Evolutionary conservation across 805 yeast species (phyloP), one percentile per base, ranked within the genome.

Genomic region (Metschnikowia santaceciliae): DNA sequence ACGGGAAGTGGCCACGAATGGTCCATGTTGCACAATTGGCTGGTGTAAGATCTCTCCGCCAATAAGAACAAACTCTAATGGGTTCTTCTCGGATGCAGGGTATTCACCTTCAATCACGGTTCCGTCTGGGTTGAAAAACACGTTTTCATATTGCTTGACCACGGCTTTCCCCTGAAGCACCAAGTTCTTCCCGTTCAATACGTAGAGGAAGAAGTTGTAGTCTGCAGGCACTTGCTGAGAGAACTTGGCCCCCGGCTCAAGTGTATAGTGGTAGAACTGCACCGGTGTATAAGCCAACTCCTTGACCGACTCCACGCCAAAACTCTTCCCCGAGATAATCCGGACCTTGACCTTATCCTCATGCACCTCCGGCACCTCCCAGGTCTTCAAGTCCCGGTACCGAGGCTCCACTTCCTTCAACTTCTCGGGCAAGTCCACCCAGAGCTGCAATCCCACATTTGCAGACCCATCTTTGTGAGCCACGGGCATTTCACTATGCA

Each of bases 401-500:
- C 91, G 40, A 71, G 79, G 17, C 94, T 96, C 58, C 84, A 76
- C 57, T 37, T 53, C 60, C 46, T 59, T 58, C 44, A 58, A 46
- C 4, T 52, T 41, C 38, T 53, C 61, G 3, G 61, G 61, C 48
- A 58, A 53, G 35, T 57, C 60, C 15, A 58, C 61, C 96, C 96
- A 90, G 48, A 90, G 71, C 67, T 90, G 97, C 74, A 89, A 71
- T 53, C 96, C 96, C 20, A 50, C 52, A 39, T 53, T 56, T 7
- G 48, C 42, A 1, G 59, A 52, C 11, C 59, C 61, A 38, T 58
- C 61, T 38, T 76, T 77, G 54, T 71, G 68, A 36, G 75, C 72
- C 34, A 83, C 83, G 7, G 96, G 96, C 81, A 89, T 89, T 64
- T 90, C 96, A 2, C 90, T 79, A 66, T 89, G 96, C 49, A 87